Conservation (phyloP, 345 rosid genomes). For the Euphorbia peplus region DNA sequence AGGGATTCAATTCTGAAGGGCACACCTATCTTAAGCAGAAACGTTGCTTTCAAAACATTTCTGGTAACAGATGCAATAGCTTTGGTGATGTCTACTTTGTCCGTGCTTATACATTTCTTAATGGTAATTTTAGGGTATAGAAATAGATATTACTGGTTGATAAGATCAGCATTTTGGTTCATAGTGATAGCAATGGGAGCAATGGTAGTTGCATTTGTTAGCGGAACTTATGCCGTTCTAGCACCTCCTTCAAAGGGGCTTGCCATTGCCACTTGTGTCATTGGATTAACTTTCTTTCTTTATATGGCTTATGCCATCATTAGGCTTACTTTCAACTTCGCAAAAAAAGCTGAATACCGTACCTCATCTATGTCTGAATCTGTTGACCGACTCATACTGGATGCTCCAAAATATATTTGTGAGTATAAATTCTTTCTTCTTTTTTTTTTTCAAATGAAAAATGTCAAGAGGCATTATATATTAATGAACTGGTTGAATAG, state of each 20-base stretch:
- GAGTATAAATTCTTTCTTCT: background rate
- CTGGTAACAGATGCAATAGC: background rate
- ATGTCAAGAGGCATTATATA: too few species aligned
- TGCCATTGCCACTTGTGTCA: background rate
- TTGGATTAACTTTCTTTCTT: constrained; percentile 1
- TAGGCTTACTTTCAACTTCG: background rate
- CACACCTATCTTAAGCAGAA: constrained; percentile 3
- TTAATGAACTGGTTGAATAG: too few species aligned
- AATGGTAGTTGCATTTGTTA: background rate
- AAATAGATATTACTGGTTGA: background rate
- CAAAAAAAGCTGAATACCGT: background rate
- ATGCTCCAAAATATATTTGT: background rate
- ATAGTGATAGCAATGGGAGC: background rate
- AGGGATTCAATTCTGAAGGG: background rate
- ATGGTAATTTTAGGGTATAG: background rate
- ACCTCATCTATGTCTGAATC: background rate
- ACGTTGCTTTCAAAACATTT: background rate
- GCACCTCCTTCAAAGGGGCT: background rate
- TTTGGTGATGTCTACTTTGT: background rate
- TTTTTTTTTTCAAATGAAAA: too few species aligned
- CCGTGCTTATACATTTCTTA: background rate
- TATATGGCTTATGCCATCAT: background rate
- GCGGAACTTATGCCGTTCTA: constrained; percentile 13
- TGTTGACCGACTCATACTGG: background rate
- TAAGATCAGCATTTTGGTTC: background rate